Evolutionary conservation across 306 rosid species (phyloP), one percentile per base, ranked within the genome.

Genomic region (Prunus dulcis): DNA sequence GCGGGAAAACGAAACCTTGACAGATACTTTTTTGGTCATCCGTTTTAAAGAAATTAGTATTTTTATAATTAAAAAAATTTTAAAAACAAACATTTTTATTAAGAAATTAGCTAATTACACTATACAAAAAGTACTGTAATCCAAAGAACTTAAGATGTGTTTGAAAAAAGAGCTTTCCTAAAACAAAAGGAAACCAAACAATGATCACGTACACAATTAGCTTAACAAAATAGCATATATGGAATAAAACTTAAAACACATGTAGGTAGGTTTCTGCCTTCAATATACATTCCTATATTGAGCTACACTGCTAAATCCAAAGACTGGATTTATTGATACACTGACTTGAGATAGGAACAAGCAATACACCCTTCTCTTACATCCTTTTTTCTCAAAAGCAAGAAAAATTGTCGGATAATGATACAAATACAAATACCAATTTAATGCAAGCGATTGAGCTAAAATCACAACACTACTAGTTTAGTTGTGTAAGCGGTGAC

Each of bases 401-500:
- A 73, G 70, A 67, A 72, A 64, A 73, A 56, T 65, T 67, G 64
- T 58, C 71, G n/a, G 76, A 38, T 63, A 79, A 71, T 66, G 81
- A 79, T 83, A 90, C 87, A 83, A 57, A 76, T 84, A 90, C 89
- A 84, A 67, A 78, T 64, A 46, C 58, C 61, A 11, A 74, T 69
- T 67, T 64, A 71, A 63, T 45, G 23, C 68, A 9, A 23, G 75
- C 0, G 19, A 64, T 14, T 51, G 60, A 68, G 66, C 52, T 3
- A 28, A 43, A 67, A 19, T 56, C 65, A 3, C 13, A 5, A 60
- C 73, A 28, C 22, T 15, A 34, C 84, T 61, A 92, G 74, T 95
- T 95, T 46, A 91, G 79, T 77, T 81, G 93, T 53, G 69, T 83
- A 8, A 96, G 97, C 0, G 99, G 98, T 32, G 96, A 91, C 64